phyloP scores from a whole-genome alignment of 495 filamentous ascomycete genomes.

The Letharia columbiana region DNA sequence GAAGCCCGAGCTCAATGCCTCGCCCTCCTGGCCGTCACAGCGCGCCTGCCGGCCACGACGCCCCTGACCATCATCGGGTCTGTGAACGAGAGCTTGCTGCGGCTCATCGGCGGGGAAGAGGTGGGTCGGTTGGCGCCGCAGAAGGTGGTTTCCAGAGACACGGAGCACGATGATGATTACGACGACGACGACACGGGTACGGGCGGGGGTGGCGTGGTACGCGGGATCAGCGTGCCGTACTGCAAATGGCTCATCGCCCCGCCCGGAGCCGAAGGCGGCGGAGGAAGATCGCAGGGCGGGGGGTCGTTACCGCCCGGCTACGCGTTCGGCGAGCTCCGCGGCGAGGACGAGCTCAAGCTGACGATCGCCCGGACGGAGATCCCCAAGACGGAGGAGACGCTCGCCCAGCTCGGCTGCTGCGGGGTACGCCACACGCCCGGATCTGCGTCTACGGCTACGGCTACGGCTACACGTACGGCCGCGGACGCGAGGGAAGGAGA shows the following conservation, averaged over 20 bases:
- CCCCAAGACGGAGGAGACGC: conserved; percentile 10
- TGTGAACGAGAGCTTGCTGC: conserved; percentile 8
- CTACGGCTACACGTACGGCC: not conserved
- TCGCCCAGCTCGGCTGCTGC: not conserved
- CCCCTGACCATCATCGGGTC: conserved; percentile 13
- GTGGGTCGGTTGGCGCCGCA: not conserved
- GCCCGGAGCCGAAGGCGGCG: no score
- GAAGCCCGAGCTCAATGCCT: conserved; percentile 7
- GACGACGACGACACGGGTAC: not conserved
- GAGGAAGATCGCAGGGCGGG: not conserved
- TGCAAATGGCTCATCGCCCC: conserved; percentile 16
- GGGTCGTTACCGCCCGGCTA: conserved; percentile 3
- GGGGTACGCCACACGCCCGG: conserved; percentile 3
- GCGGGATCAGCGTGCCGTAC: not conserved
- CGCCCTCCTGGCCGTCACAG: conserved; percentile 11
- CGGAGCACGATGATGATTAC: not conserved
- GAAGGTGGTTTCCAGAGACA: not conserved
- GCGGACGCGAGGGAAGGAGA: no score
- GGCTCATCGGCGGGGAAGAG: conserved; percentile 2
- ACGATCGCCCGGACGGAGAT: conserved; percentile 8
- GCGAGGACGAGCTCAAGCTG: not conserved
- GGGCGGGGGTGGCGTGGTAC: not conserved
- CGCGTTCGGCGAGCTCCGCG: not conserved
- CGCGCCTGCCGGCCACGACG: conserved; percentile 10
- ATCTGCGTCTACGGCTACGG: not conserved